phyloP scores from a whole-genome alignment of 2,329 filamentous ascomycete genomes.

The Verticillium albo-atrum region DNA sequence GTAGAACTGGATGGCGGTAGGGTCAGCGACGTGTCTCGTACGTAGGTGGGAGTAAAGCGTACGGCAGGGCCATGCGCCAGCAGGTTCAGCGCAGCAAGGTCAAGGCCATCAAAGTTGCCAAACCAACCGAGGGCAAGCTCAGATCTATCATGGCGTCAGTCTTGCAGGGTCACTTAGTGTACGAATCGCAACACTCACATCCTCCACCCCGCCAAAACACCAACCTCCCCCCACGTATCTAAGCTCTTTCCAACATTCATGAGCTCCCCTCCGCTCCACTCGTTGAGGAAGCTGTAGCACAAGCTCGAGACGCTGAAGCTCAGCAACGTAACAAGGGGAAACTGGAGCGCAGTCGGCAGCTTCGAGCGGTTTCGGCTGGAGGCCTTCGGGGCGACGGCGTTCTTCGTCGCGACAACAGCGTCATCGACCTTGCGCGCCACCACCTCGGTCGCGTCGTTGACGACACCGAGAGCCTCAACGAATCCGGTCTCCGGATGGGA shows the following conservation, averaged over 20 bases:
- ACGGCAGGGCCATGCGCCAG: conserved; percentile 72
- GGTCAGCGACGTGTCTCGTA: background rate
- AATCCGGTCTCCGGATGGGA: conserved; percentile 7
- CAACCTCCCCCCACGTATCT: conserved; percentile 59
- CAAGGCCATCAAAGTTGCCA: conserved; percentile 67
- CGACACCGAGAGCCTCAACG: conserved; percentile 11
- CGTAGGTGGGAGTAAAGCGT: conserved; percentile 23
- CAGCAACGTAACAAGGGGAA: conserved; percentile 47
- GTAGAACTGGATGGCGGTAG: conserved; percentile 49
- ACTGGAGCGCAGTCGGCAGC: conserved; percentile 41
- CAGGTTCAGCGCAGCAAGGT: conserved; percentile 60
- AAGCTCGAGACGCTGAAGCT: conserved; percentile 60
- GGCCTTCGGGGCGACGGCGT: conserved; percentile 1
- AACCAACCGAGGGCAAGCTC: conserved; percentile 73
- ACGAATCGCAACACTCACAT: conserved; percentile 34
- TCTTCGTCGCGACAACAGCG: conserved; percentile 1
- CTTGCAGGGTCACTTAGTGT: background rate
- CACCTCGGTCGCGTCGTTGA: conserved; percentile 8
- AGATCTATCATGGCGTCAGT: conserved; percentile 45
- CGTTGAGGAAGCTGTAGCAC: conserved; percentile 58
- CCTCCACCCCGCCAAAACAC: conserved; percentile 47
- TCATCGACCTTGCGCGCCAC: background rate
- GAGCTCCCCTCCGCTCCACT: conserved; percentile 61
- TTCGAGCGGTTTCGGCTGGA: conserved; percentile 18
- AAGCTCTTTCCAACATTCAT: conserved; percentile 60